These are phyloP conservation scores for Gymnopilus dilepis DNA, from an alignment of 768 basidiomycete genomes.

Conservation along the genomic window DNA sequence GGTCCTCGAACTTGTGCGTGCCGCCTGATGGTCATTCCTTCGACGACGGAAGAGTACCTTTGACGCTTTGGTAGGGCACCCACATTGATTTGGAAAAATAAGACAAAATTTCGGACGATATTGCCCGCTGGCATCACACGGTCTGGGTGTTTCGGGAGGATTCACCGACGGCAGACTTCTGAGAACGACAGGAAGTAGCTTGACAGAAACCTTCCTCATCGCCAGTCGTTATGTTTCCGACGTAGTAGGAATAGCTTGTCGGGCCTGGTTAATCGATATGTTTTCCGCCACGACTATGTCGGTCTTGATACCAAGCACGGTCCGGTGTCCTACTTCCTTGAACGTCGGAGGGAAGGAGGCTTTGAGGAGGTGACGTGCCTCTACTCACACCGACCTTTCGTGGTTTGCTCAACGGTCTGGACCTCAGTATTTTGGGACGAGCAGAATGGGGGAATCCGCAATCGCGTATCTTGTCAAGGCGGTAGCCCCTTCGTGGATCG, in stretches of 20 bases:
- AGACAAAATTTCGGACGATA: background rate
- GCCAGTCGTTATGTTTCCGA: background rate
- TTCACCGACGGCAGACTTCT: background rate
- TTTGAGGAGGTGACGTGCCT: background rate
- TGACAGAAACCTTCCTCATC: background rate
- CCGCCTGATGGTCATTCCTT: constrained; percentile 1
- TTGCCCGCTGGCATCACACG: background rate
- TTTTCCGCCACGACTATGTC: constrained; percentile 5
- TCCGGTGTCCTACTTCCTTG: background rate
- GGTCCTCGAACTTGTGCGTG: background rate
- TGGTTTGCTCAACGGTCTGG: background rate
- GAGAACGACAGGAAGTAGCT: background rate
- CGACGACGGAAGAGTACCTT: constrained; percentile 9
- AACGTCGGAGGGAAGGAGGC: constrained; percentile 2
- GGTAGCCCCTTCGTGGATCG: background rate
- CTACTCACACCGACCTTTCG: background rate
- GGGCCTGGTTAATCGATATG: background rate
- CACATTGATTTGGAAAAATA: background rate
- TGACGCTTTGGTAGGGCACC: background rate
- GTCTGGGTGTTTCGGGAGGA: background rate
- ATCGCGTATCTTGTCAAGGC: background rate
- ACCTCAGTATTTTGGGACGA: background rate
- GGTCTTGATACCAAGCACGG: background rate
- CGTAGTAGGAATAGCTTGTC: background rate
- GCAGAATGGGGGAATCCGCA: background rate